Percentiles rank a stretch among this genome's conserved stretches.
These are phyloP conservation scores for Ascoidea asiatica DNA, from an alignment of 805 yeast genomes.

Conservation along the genomic window DNA sequence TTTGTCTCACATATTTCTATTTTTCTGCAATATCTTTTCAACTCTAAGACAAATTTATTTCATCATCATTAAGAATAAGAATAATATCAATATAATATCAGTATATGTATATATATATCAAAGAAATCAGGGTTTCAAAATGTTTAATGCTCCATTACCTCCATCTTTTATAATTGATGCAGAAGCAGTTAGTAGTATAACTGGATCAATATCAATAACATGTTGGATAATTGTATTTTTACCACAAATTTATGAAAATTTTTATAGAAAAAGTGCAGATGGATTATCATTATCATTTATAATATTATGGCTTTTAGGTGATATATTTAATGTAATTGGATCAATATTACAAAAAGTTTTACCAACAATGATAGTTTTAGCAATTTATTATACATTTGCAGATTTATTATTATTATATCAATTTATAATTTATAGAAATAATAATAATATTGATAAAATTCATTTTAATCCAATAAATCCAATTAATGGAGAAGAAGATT, in stretches of 20 bases:
- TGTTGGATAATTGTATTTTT: conserved; percentile 98
- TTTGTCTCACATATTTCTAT: too few species aligned
- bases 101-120: too few species aligned
- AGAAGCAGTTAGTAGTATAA: conserved; percentile 60
- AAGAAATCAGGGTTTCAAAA: too few species aligned
- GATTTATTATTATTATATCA: conserved; percentile 77
- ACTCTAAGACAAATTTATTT: too few species aligned
- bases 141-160: too few species aligned
- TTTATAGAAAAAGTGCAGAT: conserved; percentile 72
- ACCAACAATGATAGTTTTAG: conserved; percentile 89
- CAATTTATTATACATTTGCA: conserved; percentile 85
- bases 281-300: conserved; percentile 83
- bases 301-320: conserved; percentile 86
- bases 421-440: conserved; percentile 56
- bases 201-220: conserved; percentile 76
- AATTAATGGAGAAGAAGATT: conserved; percentile 40
- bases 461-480: conserved; percentile 89
- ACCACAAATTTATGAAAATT: conserved; percentile 91
- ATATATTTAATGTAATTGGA: conserved; percentile 85
- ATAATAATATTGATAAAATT: conserved; percentile 45
- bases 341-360: conserved; percentile 80
- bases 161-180: conserved; percentile 55
- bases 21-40: too few species aligned
- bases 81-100: too few species aligned
- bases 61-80: too few species aligned